Evolutionary conservation across 2,329 filamentous ascomycete species (phyloP).

Genomic region (Colletotrichum ledebouriae): DNA sequence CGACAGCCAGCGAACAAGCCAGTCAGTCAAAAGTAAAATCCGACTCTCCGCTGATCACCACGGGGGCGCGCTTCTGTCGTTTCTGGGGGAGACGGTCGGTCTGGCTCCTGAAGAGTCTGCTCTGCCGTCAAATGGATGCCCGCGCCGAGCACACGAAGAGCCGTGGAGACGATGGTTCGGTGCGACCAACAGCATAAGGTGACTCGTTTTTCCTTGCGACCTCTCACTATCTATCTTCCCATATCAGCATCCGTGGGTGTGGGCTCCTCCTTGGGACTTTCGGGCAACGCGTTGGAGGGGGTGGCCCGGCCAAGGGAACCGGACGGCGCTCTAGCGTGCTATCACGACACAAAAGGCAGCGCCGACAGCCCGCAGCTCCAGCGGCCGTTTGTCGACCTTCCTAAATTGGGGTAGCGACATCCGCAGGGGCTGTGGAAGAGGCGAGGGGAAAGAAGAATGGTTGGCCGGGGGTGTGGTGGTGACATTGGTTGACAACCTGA

Average conservation of each 20-base stretch:
- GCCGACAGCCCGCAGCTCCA: slow-evolving; percentile 31
- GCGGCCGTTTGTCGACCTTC: slow-evolving; percentile 41
- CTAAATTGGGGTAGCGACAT: slow-evolving; percentile 42
- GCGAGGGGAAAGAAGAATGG: slow-evolving; percentile 39
- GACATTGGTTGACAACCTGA: slow-evolving; percentile 28
- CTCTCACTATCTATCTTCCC: slow-evolving; percentile 14
- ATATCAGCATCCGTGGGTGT: slow-evolving; percentile 22
- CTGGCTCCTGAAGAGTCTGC: slow-evolving; percentile 13
- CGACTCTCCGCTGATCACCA: slow-evolving; percentile 35
- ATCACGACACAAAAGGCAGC: slow-evolving; percentile 39
- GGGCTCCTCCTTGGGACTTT: slow-evolving; percentile 23
- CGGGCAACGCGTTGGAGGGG: slow-evolving; percentile 20
- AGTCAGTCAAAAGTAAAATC: slow-evolving; percentile 17
- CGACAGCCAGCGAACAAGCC: slow-evolving; percentile 29
- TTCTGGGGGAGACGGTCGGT: slow-evolving; percentile 7
- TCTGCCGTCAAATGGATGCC: slow-evolving; percentile 1
- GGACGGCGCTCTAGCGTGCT: slow-evolving; percentile 34
- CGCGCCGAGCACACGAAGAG: neutral
- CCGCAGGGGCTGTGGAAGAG: slow-evolving; percentile 40
- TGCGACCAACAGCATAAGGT: slow-evolving; percentile 15
- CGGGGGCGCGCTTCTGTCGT: slow-evolving; percentile 4
- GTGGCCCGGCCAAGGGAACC: slow-evolving; percentile 23
- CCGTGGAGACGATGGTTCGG: slow-evolving; percentile 14
- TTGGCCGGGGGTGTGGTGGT: slow-evolving; percentile 34
- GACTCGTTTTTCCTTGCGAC: slow-evolving; percentile 9